A percentile compares a stretch with the other conserved stretches of the same genome.
Conservation (phyloP, 2,329 filamentous ascomycete genomes). For the Curvularia verruculosa region DNA sequence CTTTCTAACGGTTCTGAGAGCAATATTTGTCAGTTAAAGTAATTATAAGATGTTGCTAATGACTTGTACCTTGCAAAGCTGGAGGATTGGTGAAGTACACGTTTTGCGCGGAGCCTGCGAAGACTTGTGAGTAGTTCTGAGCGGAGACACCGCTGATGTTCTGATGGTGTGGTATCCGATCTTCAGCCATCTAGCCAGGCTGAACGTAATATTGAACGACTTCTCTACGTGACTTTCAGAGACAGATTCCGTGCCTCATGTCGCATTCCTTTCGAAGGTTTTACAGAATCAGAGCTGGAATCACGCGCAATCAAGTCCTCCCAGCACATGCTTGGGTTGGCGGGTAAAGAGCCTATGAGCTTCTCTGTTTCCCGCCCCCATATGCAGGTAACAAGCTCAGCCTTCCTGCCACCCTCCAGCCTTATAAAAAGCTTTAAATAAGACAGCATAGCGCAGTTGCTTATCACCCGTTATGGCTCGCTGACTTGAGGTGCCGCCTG, state of each 20-base stretch:
- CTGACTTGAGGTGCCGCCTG: not conserved
- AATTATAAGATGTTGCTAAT: not conserved
- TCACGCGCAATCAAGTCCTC: not conserved
- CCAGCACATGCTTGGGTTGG: not conserved
- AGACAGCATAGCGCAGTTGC: no score
- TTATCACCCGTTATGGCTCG: no score
- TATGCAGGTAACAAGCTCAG: not conserved
- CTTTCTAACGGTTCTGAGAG: not conserved
- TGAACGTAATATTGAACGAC: not conserved
- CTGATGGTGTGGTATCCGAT: not conserved
- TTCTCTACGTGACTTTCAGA: no score
- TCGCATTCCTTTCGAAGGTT: not conserved
- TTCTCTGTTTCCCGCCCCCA: not conserved
- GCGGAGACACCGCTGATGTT: not conserved
- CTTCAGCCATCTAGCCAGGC: not conserved
- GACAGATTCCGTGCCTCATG: not conserved
- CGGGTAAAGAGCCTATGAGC: not conserved
- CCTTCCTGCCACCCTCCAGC: no score
- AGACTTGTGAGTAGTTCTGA: no score
- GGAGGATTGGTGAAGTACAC: not conserved
- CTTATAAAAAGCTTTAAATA: no score
- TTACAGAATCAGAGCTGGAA: not conserved
- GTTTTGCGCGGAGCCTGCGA: not conserved
- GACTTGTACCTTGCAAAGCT: not conserved
- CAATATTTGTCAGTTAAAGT: not conserved